A percentile compares a stretch with the other conserved stretches of the same genome.
phyloP scores from a whole-genome alignment of 1,284 basidiomycete species.

The Rhodotorula sp. region DNA sequence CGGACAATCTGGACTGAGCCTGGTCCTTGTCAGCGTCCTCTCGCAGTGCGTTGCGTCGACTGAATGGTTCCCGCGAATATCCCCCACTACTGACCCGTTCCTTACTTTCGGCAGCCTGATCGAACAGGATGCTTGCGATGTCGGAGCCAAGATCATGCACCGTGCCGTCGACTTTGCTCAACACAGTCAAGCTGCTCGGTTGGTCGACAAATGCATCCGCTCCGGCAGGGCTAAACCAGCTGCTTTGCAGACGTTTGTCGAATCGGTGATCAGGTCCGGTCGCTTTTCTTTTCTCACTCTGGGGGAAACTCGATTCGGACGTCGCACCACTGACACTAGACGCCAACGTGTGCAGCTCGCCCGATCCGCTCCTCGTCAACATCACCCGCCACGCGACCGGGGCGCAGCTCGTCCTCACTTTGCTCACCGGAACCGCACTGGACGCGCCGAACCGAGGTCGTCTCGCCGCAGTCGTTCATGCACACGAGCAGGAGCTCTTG shows the following conservation, averaged over 20 bases:
- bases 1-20: background rate
- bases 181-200: constrained; percentile 27
- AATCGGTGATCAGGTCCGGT: background rate
- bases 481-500: background rate
- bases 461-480: constrained; percentile 6
- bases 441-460: constrained; percentile 2
- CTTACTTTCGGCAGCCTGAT: constrained; percentile 11
- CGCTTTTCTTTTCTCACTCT: too few relatives aligned
- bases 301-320: too few relatives aligned
- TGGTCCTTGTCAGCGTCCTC: constrained; percentile 3
- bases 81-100: background rate
- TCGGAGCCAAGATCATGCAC: constrained; percentile 19
- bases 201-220: constrained; percentile 25
- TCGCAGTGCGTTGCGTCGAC: background rate
- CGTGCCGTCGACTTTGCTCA: constrained; percentile 11
- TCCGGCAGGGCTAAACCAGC: background rate
- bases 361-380: constrained; percentile 4
- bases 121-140: constrained; percentile 24
- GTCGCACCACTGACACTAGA: background rate
- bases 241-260: constrained; percentile 5
- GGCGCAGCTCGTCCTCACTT: constrained; percentile 14
- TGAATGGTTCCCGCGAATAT: too few relatives aligned
- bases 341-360: background rate
- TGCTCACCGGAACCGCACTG: constrained; percentile 7
- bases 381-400: constrained; percentile 26